These are phyloP conservation scores for Clarireedia paspali DNA, from an alignment of 2,329 filamentous ascomycete species.

Conservation along the genomic window DNA sequence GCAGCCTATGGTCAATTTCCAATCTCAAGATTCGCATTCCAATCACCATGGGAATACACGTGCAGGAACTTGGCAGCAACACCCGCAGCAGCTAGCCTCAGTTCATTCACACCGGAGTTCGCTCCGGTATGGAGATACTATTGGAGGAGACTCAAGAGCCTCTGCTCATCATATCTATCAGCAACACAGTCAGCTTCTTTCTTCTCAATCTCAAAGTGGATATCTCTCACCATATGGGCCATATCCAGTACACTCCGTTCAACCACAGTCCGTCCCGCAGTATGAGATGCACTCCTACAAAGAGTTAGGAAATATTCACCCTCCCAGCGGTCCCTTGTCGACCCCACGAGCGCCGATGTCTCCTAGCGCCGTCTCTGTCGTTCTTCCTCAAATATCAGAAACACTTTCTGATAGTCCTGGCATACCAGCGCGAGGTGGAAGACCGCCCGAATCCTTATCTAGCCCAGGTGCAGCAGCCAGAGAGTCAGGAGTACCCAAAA, in stretches of 20 bases:
- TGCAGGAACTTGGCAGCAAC: background rate
- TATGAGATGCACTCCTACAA: background rate
- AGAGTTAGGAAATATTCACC: background rate
- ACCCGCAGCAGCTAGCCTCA: background rate
- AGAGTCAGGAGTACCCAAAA: background rate
- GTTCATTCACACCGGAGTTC: background rate
- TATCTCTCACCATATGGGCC: background rate
- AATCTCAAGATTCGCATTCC: background rate
- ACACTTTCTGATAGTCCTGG: background rate
- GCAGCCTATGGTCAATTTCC: background rate
- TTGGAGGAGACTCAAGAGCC: background rate
- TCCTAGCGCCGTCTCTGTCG: background rate
- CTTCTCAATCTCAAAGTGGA: background rate
- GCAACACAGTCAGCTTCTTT: background rate
- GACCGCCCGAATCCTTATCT: constrained; percentile 1
- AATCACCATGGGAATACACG: background rate
- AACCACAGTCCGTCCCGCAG: background rate
- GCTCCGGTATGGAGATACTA: background rate
- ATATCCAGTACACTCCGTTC: background rate
- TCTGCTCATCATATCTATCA: background rate
- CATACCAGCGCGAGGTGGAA: background rate
- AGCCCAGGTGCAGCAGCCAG: background rate
- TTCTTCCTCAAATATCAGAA: background rate
- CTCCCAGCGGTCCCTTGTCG: background rate
- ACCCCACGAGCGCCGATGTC: background rate